Evolutionary conservation across 129 eudicot genomes (phyloP).

Genomic region (Arctium minus): DNA sequence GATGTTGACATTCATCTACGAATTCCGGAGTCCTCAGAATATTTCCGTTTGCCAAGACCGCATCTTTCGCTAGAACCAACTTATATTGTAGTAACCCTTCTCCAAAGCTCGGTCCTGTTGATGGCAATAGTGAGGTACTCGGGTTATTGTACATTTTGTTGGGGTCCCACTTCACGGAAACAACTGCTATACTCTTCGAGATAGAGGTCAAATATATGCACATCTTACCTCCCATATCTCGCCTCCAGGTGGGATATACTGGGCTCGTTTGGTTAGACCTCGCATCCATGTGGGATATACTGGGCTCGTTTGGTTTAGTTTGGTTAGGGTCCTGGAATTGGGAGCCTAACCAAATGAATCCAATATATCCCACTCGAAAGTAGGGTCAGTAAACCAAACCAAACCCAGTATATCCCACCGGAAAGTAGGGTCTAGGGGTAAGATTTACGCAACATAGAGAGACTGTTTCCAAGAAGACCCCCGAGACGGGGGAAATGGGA

Average conservation of each 20-base stretch:
- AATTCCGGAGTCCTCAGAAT: slow-evolving; percentile 63
- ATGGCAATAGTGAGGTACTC: background rate
- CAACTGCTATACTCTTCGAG: background rate
- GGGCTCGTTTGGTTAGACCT: too few relatives aligned
- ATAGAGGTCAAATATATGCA: background rate
- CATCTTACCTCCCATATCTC: background rate
- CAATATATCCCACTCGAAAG: background rate
- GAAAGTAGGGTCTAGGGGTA: background rate
- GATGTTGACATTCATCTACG: slow-evolving; percentile 74
- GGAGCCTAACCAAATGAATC: background rate
- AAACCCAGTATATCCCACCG: background rate
- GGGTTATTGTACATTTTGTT: background rate
- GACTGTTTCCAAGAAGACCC: too few relatives aligned
- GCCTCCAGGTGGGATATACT: background rate
- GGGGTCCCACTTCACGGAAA: background rate
- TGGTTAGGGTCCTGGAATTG: background rate
- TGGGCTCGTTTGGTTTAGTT: background rate
- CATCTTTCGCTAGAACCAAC: slow-evolving; percentile 78
- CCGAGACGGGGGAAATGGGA: too few relatives aligned
- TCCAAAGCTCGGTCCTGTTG: slow-evolving; percentile 59
- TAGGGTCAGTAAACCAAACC: background rate
- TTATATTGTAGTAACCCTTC: slow-evolving; percentile 47
- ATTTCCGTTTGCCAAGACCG: slow-evolving; percentile 47
- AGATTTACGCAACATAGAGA: background rate
- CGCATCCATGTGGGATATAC: background rate